Evolutionary conservation across 2,329 filamentous ascomycete genomes (phyloP).

Genomic region (Ceratocystis colombiana): DNA sequence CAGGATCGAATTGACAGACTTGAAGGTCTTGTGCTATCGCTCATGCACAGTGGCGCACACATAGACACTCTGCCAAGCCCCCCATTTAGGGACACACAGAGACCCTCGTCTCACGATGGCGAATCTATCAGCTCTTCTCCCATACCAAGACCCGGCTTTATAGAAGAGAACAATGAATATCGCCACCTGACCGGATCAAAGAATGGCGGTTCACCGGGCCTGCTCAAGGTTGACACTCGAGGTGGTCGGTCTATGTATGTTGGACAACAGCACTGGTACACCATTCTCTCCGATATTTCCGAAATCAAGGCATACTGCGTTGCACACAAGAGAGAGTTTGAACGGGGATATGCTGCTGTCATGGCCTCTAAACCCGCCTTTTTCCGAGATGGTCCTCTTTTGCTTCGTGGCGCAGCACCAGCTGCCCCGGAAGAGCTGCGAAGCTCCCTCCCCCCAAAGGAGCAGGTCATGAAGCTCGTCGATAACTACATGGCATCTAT

Average conservation of each 20-base stretch:
- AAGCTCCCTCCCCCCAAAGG: constrained; percentile 67
- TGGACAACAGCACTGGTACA: constrained; percentile 75
- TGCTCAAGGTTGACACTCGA: constrained; percentile 69
- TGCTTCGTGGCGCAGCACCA: constrained; percentile 65
- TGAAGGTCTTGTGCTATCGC: constrained; percentile 78
- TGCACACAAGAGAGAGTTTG: constrained; percentile 78
- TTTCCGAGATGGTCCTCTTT: constrained; percentile 57
- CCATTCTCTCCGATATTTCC: constrained; percentile 68
- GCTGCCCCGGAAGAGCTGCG: constrained; percentile 68
- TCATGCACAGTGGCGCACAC: constrained; percentile 77
- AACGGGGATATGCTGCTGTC: constrained; percentile 69
- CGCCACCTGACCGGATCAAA: constrained; percentile 29
- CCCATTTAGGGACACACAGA: not conserved
- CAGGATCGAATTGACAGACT: constrained; percentile 94
- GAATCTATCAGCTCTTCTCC: constrained; percentile 18
- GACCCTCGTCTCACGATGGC: not conserved
- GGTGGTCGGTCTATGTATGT: constrained; percentile 72
- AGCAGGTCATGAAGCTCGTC: constrained; percentile 73
- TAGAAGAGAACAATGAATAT: constrained; percentile 32
- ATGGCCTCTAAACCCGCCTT: constrained; percentile 54
- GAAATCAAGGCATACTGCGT: constrained; percentile 90
- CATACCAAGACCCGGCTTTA: not conserved
- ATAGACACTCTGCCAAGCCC: constrained; percentile 34
- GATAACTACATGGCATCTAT: constrained; percentile 83
- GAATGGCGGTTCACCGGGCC: constrained; percentile 59